A percentile compares a stretch with the other conserved stretches of the same genome.
phyloP scores from a whole-genome alignment of 202 grass and related monocot species.

The Panicum virgatum region DNA sequence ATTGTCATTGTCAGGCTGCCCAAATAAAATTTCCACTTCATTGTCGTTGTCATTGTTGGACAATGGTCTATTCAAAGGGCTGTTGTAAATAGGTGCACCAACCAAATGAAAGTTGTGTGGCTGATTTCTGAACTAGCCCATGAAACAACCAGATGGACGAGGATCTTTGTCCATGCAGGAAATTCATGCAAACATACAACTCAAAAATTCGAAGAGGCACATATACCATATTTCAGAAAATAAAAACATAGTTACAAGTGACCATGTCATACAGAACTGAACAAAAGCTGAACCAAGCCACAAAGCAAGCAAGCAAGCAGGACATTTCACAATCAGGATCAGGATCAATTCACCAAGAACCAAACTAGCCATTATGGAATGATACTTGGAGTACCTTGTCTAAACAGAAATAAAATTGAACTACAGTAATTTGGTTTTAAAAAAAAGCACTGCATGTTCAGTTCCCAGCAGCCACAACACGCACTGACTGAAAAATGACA shows the following conservation, averaged over 20 bases:
- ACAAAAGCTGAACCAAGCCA: not conserved
- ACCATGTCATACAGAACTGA: not conserved
- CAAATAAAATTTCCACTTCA: not conserved
- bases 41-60: too few relatives aligned
- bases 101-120: not conserved
- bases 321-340: not conserved
- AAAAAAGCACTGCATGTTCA: not conserved
- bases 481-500: too few relatives aligned
- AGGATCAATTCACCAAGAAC: not conserved
- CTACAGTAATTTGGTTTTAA: not conserved
- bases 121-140: not conserved
- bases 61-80: too few relatives aligned
- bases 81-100: not conserved
- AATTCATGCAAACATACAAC: too few relatives aligned
- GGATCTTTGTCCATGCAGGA: not conserved
- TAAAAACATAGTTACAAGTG: not conserved
- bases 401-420: not conserved
- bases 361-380: not conserved
- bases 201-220: too few relatives aligned
- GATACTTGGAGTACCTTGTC: not conserved
- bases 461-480: not conserved
- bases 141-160: not conserved
- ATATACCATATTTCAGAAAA: not conserved
- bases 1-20: not conserved
- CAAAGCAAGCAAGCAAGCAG: not conserved